Evolutionary conservation across 2,329 filamentous ascomycete species (phyloP), one percentile per base, ranked within the genome.

Genomic region (Botrytis pseudocinerea): DNA sequence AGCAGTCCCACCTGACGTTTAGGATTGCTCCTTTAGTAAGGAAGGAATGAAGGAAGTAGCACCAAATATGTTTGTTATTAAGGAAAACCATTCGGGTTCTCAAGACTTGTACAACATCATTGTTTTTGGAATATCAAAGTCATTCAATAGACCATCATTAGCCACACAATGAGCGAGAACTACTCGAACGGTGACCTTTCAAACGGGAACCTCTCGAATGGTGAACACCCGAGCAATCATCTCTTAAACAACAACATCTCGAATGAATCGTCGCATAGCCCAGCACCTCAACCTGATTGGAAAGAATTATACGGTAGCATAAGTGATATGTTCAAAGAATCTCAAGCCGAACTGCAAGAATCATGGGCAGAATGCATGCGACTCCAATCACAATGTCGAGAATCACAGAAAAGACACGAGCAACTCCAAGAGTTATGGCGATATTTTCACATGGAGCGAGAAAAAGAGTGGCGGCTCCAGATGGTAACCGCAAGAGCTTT

Each of bases 161-260:
- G 2, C 16, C 14, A n/a, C 14, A 62, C 25, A 42, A 14, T 61
- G 35, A n/a, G 40, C 35, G 35, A 22, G 2, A 2, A 61, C 25
- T 14, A 14, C 48, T n/a, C 48, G 25, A n/a, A 38, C 38, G 8
- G 38, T 8, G 25, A 48, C 4, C 25, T 8, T 9, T 38, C 38
- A 9, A 9, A 48, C 4, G 46, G 46, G 8, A 25, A 48, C 22
- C 25, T 4, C 22, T 25, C 22, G 10, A 4, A 46, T 1, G 44
- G 22, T 0, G 10, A 48, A 1, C 9, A 1, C 22, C 25, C 9
- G 1, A 5, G 25, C 22, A 7, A 7, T 1, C 4, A 48, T 3
- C 4, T 2, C 46, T 12, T 2, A 10, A 12, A 48, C 10, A 10
- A 4, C 0, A 54, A 28, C 12, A 0, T 28, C 51, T 54, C 51